A percentile compares a stretch with the other conserved stretches of the same genome.
These are phyloP conservation scores for Pichia kluyveri DNA, from an alignment of 805 yeast species.

Conservation along the genomic window DNA sequence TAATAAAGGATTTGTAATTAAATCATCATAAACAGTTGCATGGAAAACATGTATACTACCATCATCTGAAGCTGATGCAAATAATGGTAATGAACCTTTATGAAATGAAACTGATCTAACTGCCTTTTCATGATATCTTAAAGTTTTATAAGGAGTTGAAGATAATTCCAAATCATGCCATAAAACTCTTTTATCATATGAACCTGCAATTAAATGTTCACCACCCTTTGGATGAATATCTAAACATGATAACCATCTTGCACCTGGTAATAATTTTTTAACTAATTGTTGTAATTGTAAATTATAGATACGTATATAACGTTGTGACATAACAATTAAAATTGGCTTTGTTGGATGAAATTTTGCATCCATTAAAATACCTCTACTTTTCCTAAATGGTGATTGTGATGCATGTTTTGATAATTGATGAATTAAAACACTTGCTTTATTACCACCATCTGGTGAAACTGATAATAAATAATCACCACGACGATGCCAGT, in stretches of 20 bases:
- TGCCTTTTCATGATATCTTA: constrained; percentile 91
- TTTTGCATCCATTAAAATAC: constrained; percentile 90
- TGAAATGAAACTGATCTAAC: constrained; percentile 86
- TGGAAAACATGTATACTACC: constrained; percentile 92
- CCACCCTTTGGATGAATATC: constrained; percentile 92
- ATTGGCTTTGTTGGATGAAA: constrained; percentile 97
- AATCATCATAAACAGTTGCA: constrained; percentile 90
- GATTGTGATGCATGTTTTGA: constrained; percentile 93
- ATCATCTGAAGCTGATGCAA: constrained; percentile 93
- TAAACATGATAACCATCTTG: constrained; percentile 84
- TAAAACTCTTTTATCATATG: constrained; percentile 87
- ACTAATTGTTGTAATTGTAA: constrained; percentile 75
- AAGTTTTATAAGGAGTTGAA: constrained; percentile 86
- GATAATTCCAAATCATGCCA: constrained; percentile 96
- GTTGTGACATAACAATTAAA: constrained; percentile 86
- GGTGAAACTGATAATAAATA: constrained; percentile 97
- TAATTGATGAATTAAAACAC: constrained; percentile 89
- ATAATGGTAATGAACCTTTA: constrained; percentile 74
- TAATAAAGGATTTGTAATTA: constrained; percentile 88
- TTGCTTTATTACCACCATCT: constrained; percentile 66
- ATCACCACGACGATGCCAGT: constrained; percentile 98
- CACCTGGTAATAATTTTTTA: constrained; percentile 89
- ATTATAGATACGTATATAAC: constrained; percentile 86
- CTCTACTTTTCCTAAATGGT: constrained; percentile 88
- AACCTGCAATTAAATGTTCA: constrained; percentile 85